Evolutionary conservation across 2,329 filamentous ascomycete species (phyloP), one percentile per base, ranked within the genome.

Genomic region (Gremmenia infestans): DNA sequence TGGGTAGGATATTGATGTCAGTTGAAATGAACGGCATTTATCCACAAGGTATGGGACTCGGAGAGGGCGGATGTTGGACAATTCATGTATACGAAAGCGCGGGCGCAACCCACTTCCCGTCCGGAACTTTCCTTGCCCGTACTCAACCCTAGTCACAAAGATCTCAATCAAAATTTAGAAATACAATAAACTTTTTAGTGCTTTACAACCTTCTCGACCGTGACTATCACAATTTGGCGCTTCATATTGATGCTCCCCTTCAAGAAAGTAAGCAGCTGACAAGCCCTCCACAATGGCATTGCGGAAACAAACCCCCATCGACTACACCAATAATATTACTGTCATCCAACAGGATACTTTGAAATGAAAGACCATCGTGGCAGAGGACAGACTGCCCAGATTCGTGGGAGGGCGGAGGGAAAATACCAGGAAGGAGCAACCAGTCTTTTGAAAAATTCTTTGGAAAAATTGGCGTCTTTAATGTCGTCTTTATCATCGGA

Each of bases 291-390:
- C 14, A 70, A 59, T 6, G 74, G 75, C 53, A 75, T 28, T 1
- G 71, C 61, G 0, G 71, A 75, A 11, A 75, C 70, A 43, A 70
- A 76, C 54, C 78, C 73, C 73, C 73, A 78, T 77, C 73, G 3
- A 76, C 46, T 0, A 77, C 49, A 4, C 61, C 74, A 1, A 71
- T 73, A 5, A 77, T 59, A 0, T 56, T 55, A 5, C 68, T 28
- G 0, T 71, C 64, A 51, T 76, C 65, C 1, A 77, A 69, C 25
- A 77, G 59, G 8, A 78, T 72, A 54, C 78, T 77, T 2, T 65
- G 57, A 6, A 68, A 56, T 1, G 64, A 68, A 1, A 77, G 62
- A 47, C 76, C 73, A 22, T 73, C 56, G 46, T 74, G 72, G 43
- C 63, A 71, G 2, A 77, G 57, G 0, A 71, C 61, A 4, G 68